Evolutionary conservation across 495 filamentous ascomycete genomes (phyloP).

Genomic region (Cercophora sp.): DNA sequence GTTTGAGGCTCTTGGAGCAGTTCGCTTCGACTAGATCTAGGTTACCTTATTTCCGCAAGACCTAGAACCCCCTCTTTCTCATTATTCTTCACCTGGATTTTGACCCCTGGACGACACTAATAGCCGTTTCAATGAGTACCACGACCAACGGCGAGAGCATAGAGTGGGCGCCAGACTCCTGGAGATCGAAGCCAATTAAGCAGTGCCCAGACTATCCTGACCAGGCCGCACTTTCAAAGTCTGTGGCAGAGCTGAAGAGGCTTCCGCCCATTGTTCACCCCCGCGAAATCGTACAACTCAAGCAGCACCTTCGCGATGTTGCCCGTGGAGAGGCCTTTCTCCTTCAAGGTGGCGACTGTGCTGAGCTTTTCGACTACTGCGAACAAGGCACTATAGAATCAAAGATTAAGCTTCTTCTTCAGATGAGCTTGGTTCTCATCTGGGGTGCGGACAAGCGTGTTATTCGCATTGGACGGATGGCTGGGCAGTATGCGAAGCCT

Average conservation of each 20-base stretch:
- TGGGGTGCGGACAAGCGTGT: slow-evolving; percentile 89
- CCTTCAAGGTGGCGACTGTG: slow-evolving; percentile 94
- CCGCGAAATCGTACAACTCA: slow-evolving; percentile 74
- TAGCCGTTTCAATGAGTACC: slow-evolving; percentile 16
- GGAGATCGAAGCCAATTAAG: slow-evolving; percentile 87
- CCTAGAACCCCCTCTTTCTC: too few relatives aligned
- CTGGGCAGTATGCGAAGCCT: slow-evolving; percentile 95
- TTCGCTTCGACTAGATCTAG: too few relatives aligned
- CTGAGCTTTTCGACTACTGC: slow-evolving; percentile 97
- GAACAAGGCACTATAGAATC: slow-evolving; percentile 82
- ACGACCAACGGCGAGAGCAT: slow-evolving; percentile 1
- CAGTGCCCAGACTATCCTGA: slow-evolving; percentile 83
- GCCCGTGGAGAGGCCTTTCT: slow-evolving; percentile 91
- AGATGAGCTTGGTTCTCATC: slow-evolving; percentile 92
- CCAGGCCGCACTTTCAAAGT: slow-evolving; percentile 54
- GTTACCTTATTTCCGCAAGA: too few relatives aligned
- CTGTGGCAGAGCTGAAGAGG: slow-evolving; percentile 65
- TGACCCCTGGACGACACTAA: too few relatives aligned
- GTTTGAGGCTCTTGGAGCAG: too few relatives aligned
- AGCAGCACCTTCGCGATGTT: slow-evolving; percentile 72
- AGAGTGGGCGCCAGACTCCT: slow-evolving; percentile 63
- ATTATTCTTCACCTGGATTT: too few relatives aligned
- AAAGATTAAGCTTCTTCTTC: slow-evolving; percentile 91
- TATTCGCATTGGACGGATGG: slow-evolving; percentile 91
- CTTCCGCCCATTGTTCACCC: slow-evolving; percentile 90